Percentiles rank a stretch among this genome's conserved stretches.
These are phyloP conservation scores for Cyberlindnera meyerae DNA, from an alignment of 805 yeast species.

Conservation along the genomic window DNA sequence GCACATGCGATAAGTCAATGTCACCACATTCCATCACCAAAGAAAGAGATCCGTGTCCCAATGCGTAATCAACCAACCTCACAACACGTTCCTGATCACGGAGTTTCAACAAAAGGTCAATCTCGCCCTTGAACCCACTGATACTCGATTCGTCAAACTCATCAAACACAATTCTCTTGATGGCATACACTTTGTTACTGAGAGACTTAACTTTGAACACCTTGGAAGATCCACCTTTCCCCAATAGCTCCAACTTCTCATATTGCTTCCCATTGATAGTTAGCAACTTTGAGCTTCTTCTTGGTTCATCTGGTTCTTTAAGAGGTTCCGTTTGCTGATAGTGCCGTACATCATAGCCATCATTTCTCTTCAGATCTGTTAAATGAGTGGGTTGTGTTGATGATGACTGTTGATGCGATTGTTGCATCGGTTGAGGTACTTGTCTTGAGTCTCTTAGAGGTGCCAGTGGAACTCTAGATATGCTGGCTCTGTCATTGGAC, in stretches of 20 bases:
- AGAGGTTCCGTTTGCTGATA: conserved; percentile 21
- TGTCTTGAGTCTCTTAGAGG: conserved; percentile 13
- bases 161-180: conserved; percentile 76
- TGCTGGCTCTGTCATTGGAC: neutral
- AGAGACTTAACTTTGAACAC: conserved; percentile 73
- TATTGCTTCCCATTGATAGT: conserved; percentile 58
- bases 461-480: conserved; percentile 19
- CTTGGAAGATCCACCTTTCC: conserved; percentile 89
- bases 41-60: conserved; percentile 56
- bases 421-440: conserved; percentile 9
- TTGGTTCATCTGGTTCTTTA: conserved; percentile 22
- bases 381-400: too few relatives aligned
- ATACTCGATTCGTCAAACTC: conserved; percentile 74
- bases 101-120: conserved; percentile 62
- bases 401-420: conserved; percentile 4
- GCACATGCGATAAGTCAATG: conserved; percentile 77
- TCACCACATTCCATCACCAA: conserved; percentile 96
- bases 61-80: conserved; percentile 65
- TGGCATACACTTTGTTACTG: conserved; percentile 61
- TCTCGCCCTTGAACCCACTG: conserved; percentile 84
- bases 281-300: conserved; percentile 22
- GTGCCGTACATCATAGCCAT: conserved; percentile 16
- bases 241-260: conserved; percentile 72
- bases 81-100: conserved; percentile 69
- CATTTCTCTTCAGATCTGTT: too few relatives aligned